These are phyloP conservation scores for Microstegium vimineum DNA, from an alignment of 176 grass and related monocot genomes.

Conservation along the genomic window DNA sequence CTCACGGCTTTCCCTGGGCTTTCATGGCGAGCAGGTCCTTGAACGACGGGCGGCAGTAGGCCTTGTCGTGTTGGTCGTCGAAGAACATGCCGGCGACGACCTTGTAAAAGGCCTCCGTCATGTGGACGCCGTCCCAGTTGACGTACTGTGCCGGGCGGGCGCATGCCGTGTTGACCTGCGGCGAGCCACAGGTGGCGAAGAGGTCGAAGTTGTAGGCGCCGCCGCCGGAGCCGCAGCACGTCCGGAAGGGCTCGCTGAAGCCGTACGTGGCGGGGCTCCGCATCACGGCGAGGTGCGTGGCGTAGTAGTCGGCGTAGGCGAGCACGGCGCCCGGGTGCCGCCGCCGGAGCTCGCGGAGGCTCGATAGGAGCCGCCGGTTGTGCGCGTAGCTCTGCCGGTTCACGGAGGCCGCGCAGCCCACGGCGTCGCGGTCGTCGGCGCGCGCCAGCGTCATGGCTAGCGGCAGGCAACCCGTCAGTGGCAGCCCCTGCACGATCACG, in stretches of 20 bases:
- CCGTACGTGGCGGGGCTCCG: slow-evolving; percentile 43
- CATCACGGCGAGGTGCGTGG: slow-evolving; percentile 60
- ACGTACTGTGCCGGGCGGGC: slow-evolving; percentile 54
- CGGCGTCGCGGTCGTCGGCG: slow-evolving; percentile 62
- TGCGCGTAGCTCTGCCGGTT: slow-evolving; percentile 70
- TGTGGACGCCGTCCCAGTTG: slow-evolving; percentile 97
- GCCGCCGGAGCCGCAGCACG: slow-evolving; percentile 72
- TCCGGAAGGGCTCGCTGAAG: slow-evolving; percentile 52
- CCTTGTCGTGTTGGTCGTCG: no score
- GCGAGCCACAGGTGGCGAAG: slow-evolving; percentile 85
- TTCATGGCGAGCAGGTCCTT: slow-evolving; percentile 39
- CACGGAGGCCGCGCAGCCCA: slow-evolving; percentile 58
- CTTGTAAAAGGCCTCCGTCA: slow-evolving; percentile 92
- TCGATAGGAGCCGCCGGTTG: slow-evolving; percentile 50
- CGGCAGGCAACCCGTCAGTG: slow-evolving; percentile 74
- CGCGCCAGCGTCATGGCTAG: slow-evolving; percentile 53
- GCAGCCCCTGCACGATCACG: slow-evolving; percentile 76
- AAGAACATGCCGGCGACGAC: slow-evolving; percentile 76
- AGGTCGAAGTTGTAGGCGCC: slow-evolving; percentile 78
- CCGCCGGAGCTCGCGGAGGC: slow-evolving; percentile 39
- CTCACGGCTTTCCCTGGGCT: slow-evolving; percentile 29
- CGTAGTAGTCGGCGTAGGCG: slow-evolving; percentile 77
- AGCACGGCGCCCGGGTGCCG: slow-evolving; percentile 42
- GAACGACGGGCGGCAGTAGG: slow-evolving; percentile 66
- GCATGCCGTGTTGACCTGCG: slow-evolving; percentile 52